Conservation (phyloP, 1,139 yeast genomes). For the Taphrina communis region DNA sequence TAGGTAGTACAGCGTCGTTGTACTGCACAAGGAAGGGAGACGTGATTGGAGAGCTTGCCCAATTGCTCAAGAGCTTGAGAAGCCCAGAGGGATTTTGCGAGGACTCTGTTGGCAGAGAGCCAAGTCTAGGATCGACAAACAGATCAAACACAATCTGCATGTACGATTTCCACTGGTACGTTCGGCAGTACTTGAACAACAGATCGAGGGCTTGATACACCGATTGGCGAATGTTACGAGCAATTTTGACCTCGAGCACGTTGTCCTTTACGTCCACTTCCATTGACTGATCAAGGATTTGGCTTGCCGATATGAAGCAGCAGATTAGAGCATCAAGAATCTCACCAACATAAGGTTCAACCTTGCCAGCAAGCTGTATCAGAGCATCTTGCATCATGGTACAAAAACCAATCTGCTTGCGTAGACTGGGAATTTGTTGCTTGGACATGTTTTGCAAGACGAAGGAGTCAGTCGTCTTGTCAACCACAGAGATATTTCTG, state of each 20-base stretch:
- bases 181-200: conserved; percentile 48
- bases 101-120: conserved; percentile 73
- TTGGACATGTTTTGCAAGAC: conserved; percentile 11
- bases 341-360: conserved; percentile 58
- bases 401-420: conserved; percentile 72
- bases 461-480: conserved; percentile 45
- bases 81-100: conserved; percentile 82
- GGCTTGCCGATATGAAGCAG: conserved; percentile 60
- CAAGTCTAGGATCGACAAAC: conserved; percentile 70
- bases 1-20: conserved; percentile 63
- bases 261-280: conserved; percentile 40
- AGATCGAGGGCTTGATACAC: conserved; percentile 51
- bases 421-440: conserved; percentile 50
- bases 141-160: conserved; percentile 60
- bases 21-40: conserved; percentile 60
- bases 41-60: conserved; percentile 63
- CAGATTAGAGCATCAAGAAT: conserved; percentile 68
- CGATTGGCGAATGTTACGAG: conserved; percentile 49
- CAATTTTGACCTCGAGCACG: conserved; percentile 45
- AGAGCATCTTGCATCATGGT: conserved; percentile 70
- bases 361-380: conserved; percentile 66
- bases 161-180: conserved; percentile 63
- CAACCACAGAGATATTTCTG: conserved; percentile 53
- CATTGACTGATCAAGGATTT: conserved; percentile 44
- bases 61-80: conserved; percentile 66